Percentiles rank a stretch among this genome's conserved stretches.
Conservation (phyloP, 495 filamentous ascomycete species). For the Melanomma pulvis-pyrius region DNA sequence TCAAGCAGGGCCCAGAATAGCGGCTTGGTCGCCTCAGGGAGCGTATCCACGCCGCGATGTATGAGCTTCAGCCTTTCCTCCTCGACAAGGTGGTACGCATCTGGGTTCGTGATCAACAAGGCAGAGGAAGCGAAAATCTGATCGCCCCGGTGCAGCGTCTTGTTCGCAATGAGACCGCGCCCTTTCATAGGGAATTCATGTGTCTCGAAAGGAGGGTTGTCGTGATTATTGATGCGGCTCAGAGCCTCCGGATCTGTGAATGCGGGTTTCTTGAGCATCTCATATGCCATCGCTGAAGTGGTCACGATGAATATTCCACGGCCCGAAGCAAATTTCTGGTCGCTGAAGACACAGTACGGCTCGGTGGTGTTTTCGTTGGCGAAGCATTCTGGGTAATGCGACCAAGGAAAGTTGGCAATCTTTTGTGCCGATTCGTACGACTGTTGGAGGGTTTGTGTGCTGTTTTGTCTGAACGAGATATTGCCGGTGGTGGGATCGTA, state of each 20-base stretch:
- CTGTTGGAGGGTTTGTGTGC: conserved; percentile 2
- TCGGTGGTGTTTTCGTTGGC: conserved; percentile 26
- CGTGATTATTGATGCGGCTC: conserved; percentile 5
- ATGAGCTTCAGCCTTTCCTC: conserved; percentile 14
- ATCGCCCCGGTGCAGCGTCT: conserved; percentile 30
- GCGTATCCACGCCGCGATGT: conserved; percentile 17
- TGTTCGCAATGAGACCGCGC: conserved; percentile 30
- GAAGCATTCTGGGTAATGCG: conserved; percentile 28
- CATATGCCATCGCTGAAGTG: conserved; percentile 16
- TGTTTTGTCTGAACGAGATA: background rate
- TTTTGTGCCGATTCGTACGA: conserved; percentile 1
- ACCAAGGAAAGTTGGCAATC: conserved; percentile 22
- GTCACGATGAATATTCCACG: conserved; percentile 27
- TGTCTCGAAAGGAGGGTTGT: conserved; percentile 16
- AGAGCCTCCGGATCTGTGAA: conserved; percentile 15
- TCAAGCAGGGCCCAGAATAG: conserved; percentile 26
- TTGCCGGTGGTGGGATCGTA: background rate
- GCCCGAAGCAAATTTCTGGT: conserved; percentile 15
- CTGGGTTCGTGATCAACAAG: conserved; percentile 25
- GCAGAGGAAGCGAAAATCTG: conserved; percentile 30
- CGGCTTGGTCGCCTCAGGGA: conserved; percentile 9
- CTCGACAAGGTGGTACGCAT: conserved; percentile 20
- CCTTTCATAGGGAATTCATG: conserved; percentile 31
- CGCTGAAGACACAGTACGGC: conserved; percentile 27
- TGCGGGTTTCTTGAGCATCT: conserved; percentile 15